Evolutionary conservation across 208 protist species (phyloP), one percentile per base, ranked within the genome.

Genomic region (Lotmaria passim): DNA sequence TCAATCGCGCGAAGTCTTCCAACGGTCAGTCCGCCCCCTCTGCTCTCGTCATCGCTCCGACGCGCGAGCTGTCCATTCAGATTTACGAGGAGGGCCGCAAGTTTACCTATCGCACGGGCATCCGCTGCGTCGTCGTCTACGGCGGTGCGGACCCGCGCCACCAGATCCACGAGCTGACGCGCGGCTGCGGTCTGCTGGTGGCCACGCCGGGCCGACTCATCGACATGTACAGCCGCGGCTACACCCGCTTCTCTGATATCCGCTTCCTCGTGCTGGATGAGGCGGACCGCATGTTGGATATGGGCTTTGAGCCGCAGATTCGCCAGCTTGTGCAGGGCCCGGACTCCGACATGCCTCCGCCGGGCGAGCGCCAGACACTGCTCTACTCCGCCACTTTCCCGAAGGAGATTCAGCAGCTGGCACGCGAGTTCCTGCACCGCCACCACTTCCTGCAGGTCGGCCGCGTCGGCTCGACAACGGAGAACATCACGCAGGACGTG

Each of bases 371-470:
- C 51, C 99, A 99, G 85, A 99, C 99, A 44, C 87, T 99, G 31
- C 94, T 99, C 81, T 99, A 99, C 89, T 98, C 91, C 26, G 99
- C 99, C 43, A 99, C 99, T 39, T 99, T 99, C 83, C 98, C 99
- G 15, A 90, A 90, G 71, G 97, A 98, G 85, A 99, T 99, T 70
- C 98, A 99, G 83, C 84, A 93, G 71, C 90, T 99, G 19, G 98
- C 99, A 1, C 74, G 86, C 33, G 98, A 99, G 78, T 99, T 99
- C 83, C 80, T 99, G 23, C 69, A 86, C 81, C 83, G 93, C 69
- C 98, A 99, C 81, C 90, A 98, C 74, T 99, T 99, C 86, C 78
- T 99, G 19, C 91, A 97, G 63, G 98, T 99, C 33, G 99, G 99
- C 55, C 93, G 97, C 52, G 98, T 99, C 24, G 99, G 99, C 65